Evolutionary conservation across 192 early-diverging fungal species (phyloP).

Genomic region (Entophlyctis luteolus): DNA sequence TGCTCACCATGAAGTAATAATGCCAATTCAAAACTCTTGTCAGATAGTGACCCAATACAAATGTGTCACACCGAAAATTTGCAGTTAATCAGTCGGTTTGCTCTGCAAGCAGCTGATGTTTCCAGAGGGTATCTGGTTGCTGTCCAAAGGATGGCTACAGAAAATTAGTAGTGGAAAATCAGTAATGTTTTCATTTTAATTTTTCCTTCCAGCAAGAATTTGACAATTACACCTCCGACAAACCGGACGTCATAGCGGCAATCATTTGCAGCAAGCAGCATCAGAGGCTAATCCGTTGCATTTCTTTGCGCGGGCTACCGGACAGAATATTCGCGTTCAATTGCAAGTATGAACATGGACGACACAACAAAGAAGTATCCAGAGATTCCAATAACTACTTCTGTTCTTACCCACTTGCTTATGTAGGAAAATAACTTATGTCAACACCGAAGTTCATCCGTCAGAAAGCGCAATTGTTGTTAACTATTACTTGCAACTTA

Average conservation of each 20-base stretch:
- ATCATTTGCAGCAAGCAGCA: too few species aligned
- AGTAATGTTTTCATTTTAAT: not conserved
- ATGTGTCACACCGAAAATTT: not conserved
- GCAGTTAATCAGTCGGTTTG: too few species aligned
- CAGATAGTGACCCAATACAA: not conserved
- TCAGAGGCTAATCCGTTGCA: conserved; percentile 9
- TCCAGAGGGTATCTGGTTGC: too few species aligned
- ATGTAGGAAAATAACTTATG: conserved; percentile 48
- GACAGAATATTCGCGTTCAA: not conserved
- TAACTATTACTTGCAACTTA: conserved; percentile 47
- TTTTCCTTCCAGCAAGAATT: too few species aligned
- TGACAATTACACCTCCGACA: too few species aligned
- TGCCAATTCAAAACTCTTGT: too few species aligned
- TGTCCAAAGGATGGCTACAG: too few species aligned
- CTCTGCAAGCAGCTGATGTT: too few species aligned
- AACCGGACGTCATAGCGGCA: too few species aligned
- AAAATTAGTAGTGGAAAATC: too few species aligned
- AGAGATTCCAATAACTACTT: not conserved
- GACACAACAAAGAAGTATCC: not conserved
- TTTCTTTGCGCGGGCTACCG: not conserved
- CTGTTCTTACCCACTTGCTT: not conserved
- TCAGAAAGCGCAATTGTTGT: conserved; percentile 48
- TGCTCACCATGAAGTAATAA: too few species aligned
- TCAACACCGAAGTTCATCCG: conserved; percentile 49
- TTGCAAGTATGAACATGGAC: not conserved